phyloP scores from a whole-genome alignment of 768 basidiomycete genomes.

The Hericium coralloides region DNA sequence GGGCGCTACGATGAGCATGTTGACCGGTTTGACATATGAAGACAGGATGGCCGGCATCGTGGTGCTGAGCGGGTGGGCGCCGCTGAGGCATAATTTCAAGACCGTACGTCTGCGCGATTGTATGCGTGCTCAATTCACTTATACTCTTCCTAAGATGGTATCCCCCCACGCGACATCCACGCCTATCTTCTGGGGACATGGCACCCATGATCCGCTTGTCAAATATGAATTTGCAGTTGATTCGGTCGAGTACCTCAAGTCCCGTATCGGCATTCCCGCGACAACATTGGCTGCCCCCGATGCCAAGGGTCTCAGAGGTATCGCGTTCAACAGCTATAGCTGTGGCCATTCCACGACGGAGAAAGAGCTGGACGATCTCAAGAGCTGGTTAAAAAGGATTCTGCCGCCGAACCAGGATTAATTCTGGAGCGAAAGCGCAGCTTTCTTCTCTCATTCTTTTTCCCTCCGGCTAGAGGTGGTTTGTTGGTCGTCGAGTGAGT shows the following conservation, averaged over 20 bases:
- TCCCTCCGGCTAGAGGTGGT: background rate
- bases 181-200: slow-evolving; percentile 87
- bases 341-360: slow-evolving; percentile 58
- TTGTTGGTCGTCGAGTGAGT: too few relatives aligned
- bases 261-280: slow-evolving; percentile 36
- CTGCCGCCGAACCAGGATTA: slow-evolving; percentile 25
- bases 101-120: slow-evolving; percentile 34
- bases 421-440: background rate
- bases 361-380: slow-evolving; percentile 63
- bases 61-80: slow-evolving; percentile 74
- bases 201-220: slow-evolving; percentile 68
- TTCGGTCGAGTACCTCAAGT: slow-evolving; percentile 50
- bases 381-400: slow-evolving; percentile 56
- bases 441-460: too few relatives aligned
- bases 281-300: slow-evolving; percentile 26
- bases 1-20: slow-evolving; percentile 70
- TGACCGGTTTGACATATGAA: slow-evolving; percentile 61
- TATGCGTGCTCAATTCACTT: background rate
- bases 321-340: slow-evolving; percentile 60
- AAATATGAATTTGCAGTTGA: slow-evolving; percentile 40
- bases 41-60: slow-evolving; percentile 64
- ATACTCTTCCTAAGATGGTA: slow-evolving; percentile 39
- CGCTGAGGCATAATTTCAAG: slow-evolving; percentile 56
- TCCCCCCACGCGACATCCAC: slow-evolving; percentile 48
- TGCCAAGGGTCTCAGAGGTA: slow-evolving; percentile 36